Conservation (phyloP, 257 asterid genomes). For the Apocynum venetum region DNA sequence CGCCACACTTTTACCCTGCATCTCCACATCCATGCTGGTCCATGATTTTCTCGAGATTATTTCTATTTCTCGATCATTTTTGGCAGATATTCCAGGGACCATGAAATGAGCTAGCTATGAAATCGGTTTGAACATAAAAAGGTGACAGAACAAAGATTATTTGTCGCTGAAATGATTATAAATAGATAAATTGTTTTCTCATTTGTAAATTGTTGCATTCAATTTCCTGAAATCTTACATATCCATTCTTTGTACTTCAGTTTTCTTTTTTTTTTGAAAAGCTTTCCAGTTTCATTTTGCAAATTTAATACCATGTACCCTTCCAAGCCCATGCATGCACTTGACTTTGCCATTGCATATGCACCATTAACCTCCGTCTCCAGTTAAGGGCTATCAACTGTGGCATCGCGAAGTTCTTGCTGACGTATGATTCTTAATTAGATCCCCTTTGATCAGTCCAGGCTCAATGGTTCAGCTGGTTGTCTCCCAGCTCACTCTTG, state of each 20-base stretch:
- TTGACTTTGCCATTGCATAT: too few relatives aligned
- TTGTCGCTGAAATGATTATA: not conserved
- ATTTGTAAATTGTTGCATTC: not conserved
- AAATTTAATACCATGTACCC: too few relatives aligned
- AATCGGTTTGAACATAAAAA: not conserved
- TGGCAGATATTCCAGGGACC: not conserved
- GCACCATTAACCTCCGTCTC: too few relatives aligned
- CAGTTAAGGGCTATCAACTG: too few relatives aligned
- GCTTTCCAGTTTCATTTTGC: too few relatives aligned
- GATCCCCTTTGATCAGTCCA: too few relatives aligned
- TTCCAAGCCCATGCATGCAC: too few relatives aligned
- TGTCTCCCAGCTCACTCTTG: too few relatives aligned
- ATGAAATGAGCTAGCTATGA: not conserved
- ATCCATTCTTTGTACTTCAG: not conserved
- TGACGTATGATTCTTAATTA: too few relatives aligned
- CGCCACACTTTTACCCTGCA: not conserved
- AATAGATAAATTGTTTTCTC: not conserved
- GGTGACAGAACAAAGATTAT: not conserved
- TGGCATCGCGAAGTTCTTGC: too few relatives aligned
- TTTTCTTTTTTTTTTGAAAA: too few relatives aligned
- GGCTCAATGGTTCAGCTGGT: too few relatives aligned
- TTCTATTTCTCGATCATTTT: not conserved
- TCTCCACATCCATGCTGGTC: not conserved
- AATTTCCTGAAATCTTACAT: not conserved
- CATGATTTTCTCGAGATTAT: not conserved